These are phyloP conservation scores for Sporothrix inflata DNA, from an alignment of 2,329 filamentous ascomycete species.

Conservation along the genomic window DNA sequence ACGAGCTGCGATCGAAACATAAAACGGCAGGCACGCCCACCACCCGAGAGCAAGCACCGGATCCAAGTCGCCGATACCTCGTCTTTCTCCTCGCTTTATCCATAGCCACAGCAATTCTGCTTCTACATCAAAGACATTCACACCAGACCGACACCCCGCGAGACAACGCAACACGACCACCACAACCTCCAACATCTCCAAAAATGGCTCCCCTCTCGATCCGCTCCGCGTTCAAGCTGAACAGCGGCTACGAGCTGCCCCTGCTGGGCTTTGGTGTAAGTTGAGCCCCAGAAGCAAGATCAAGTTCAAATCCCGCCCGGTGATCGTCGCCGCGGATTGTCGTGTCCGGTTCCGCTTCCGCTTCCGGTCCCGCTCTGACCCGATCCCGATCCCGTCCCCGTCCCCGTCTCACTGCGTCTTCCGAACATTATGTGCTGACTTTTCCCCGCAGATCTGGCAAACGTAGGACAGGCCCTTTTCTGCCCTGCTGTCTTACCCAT, in stretches of 20 bases:
- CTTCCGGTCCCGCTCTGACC: not conserved
- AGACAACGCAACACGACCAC: not conserved
- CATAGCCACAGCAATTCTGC: not conserved
- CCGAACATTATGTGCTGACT: too few relatives aligned
- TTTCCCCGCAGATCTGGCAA: too few relatives aligned
- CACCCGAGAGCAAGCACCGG: not conserved
- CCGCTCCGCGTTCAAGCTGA: slow-evolving; percentile 55
- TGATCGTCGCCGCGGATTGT: not conserved
- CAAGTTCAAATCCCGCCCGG: not conserved
- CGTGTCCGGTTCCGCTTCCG: not conserved
- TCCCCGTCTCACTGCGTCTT: too few relatives aligned
- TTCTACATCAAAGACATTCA: not conserved
- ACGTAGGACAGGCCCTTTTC: too few relatives aligned
- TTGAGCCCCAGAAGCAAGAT: slow-evolving; percentile 17
- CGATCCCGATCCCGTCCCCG: too few relatives aligned
- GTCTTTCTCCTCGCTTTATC: not conserved
- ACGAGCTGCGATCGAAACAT: not conserved
- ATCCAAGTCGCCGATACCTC: not conserved
- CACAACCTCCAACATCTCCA: not conserved
- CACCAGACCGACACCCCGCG: not conserved
- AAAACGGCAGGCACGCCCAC: not conserved
- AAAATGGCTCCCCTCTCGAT: slow-evolving; percentile 54
- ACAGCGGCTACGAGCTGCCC: slow-evolving; percentile 58
- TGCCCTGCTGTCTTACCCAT: too few relatives aligned
- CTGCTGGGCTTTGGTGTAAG: slow-evolving; percentile 58